phyloP scores from a whole-genome alignment of 1,139 yeast species.

The Nematodospora anomalae region DNA sequence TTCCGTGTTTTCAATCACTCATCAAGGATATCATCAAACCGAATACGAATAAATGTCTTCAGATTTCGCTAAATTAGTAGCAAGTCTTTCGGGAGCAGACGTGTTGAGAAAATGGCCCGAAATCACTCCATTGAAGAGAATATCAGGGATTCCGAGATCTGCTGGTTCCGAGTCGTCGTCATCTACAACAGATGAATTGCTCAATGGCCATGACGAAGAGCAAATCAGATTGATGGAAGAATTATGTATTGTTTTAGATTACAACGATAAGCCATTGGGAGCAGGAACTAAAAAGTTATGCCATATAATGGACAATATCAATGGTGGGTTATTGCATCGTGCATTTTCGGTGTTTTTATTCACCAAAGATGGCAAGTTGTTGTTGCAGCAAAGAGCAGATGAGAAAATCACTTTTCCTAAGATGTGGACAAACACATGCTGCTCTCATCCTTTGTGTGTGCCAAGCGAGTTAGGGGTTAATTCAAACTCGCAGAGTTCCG shows the following conservation, averaged over 20 bases:
- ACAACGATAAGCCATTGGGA: conserved; percentile 83
- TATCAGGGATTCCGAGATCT: conserved; percentile 48
- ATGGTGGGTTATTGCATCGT: conserved; percentile 83
- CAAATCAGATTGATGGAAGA: conserved; percentile 96
- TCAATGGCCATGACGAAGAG: conserved; percentile 88
- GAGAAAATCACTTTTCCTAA: conserved; percentile 95
- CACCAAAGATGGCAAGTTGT: conserved; percentile 70
- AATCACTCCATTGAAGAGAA: conserved; percentile 51
- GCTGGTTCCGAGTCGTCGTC: conserved; percentile 22
- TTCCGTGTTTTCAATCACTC: too few species aligned
- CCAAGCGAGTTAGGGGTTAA: conserved; percentile 70
- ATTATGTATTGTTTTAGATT: conserved; percentile 89
- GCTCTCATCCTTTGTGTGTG: conserved; percentile 93
- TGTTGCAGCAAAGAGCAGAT: conserved; percentile 91
- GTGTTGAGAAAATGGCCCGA: conserved; percentile 65
- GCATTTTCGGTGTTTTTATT: conserved; percentile 94
- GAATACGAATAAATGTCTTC: too few species aligned
- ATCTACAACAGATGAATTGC: conserved; percentile 34
- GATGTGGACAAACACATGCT: conserved; percentile 98
- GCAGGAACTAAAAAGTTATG: conserved; percentile 93
- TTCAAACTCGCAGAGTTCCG: conserved; percentile 22
- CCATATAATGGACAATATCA: conserved; percentile 85
- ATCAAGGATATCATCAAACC: too few species aligned
- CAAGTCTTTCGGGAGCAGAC: conserved; percentile 45
- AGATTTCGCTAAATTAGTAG: conserved; percentile 54